These are phyloP conservation scores for Russula griseocarnosa DNA, from an alignment of 768 basidiomycete genomes.

Conservation along the genomic window DNA sequence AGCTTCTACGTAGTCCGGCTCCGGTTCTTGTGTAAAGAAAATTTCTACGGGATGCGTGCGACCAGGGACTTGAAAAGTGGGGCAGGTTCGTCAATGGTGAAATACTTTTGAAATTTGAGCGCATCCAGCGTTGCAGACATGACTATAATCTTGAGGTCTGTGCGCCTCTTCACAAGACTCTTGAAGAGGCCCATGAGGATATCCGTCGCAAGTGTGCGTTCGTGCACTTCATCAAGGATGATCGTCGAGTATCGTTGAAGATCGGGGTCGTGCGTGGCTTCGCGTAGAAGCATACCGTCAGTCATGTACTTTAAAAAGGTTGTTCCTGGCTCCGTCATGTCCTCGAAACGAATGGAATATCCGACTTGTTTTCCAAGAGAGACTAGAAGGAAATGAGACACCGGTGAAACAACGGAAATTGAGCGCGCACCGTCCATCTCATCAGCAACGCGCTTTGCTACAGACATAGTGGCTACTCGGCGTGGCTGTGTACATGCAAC, in stretches of 20 bases:
- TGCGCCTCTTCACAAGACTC: conserved; percentile 67
- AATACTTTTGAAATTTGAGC: conserved; percentile 95
- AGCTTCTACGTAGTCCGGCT: conserved; percentile 95
- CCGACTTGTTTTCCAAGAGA: conserved; percentile 92
- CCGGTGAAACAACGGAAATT: conserved; percentile 14
- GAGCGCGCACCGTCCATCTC: conserved; percentile 88
- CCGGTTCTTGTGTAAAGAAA: conserved; percentile 88
- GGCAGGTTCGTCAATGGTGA: conserved; percentile 51
- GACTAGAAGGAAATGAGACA: conserved; percentile 45
- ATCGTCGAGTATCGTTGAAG: conserved; percentile 92
- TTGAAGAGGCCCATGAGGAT: conserved; percentile 98
- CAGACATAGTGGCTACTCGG: conserved; percentile 95
- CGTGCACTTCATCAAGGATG: conserved; percentile 98
- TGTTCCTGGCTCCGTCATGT: conserved; percentile 83
- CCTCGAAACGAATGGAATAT: conserved; percentile 98
- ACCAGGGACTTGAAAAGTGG: conserved; percentile 87
- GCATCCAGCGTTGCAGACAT: conserved; percentile 99
- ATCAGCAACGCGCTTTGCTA: conserved; percentile 96
- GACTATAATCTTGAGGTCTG: conserved; percentile 93
- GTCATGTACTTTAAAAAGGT: conserved; percentile 99
- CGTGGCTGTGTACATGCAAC: conserved; percentile 97
- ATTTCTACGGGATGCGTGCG: conserved; percentile 95
- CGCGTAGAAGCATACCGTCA: conserved; percentile 97
- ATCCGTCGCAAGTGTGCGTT: conserved; percentile 95
- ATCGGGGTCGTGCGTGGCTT: conserved; percentile 95